A percentile compares a stretch with the other conserved stretches of the same genome.
Conservation (phyloP, 768 basidiomycete genomes). For the Suillus occidentalis region DNA sequence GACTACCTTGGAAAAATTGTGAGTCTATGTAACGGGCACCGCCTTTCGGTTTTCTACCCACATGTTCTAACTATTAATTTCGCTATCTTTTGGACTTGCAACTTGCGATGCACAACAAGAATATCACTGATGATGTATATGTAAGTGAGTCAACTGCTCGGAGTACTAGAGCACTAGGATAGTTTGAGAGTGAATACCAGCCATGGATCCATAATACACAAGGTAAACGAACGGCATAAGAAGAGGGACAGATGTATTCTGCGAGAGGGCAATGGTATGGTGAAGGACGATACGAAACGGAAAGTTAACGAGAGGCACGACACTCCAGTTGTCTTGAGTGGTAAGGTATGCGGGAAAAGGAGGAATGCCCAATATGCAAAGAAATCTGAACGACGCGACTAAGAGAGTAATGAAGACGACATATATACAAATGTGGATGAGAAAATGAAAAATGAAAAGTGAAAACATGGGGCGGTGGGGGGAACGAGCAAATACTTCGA, state of each 20-base stretch:
- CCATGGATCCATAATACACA: slow-evolving; percentile 12
- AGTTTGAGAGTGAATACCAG: slow-evolving; percentile 7
- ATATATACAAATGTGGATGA: slow-evolving; percentile 26
- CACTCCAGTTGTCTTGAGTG: slow-evolving; percentile 1
- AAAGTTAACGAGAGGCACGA: slow-evolving; percentile 1
- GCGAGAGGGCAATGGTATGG: slow-evolving; percentile 3
- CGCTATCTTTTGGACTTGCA: not conserved
- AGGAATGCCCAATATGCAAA: slow-evolving; percentile 3
- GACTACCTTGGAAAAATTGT: not conserved
- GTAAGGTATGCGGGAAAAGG: not conserved
- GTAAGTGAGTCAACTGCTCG: slow-evolving; percentile 2
- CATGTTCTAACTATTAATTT: not conserved
- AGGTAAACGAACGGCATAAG: slow-evolving; percentile 11
- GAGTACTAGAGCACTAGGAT: slow-evolving; percentile 7
- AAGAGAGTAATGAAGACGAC: slow-evolving; percentile 11
- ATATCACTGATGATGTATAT: slow-evolving; percentile 13
- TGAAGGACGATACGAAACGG: not conserved
- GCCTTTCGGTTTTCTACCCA: not conserved
- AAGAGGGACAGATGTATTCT: slow-evolving; percentile 1
- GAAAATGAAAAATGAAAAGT: slow-evolving; percentile 14
- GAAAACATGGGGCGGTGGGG: slow-evolving; percentile 23
- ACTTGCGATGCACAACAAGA: slow-evolving; percentile 1
- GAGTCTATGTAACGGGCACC: not conserved
- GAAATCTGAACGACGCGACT: not conserved
- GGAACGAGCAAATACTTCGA: slow-evolving; percentile 22